Base-by-base conservation (phyloP, 495 filamentous ascomycete species). In the Podospora conica region DNA sequence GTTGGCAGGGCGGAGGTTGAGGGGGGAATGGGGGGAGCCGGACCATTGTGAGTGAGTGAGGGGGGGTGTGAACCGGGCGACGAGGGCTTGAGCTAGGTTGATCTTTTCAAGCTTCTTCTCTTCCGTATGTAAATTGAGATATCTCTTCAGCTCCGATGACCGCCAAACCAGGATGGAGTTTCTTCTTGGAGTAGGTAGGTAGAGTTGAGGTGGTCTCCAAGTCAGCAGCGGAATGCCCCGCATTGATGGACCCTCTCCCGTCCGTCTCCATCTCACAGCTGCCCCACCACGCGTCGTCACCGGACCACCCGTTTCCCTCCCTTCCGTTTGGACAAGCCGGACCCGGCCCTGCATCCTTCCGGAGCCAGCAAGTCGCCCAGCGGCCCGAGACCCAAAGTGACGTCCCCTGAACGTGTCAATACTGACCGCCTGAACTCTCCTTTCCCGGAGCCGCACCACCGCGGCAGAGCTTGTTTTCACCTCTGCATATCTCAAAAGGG, bases 251-350 rank as follows among this genome's bases (percentile, higher is more conserved):
- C 5, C 5, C 40, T 48, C 48, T 58, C 53, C 40, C 55, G 60
- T 55, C 12, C 58, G 55, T 22, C 63, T 25, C 57, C 53, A 60
- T 53, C 22, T 48, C 57, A 48, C 28, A 53, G 53, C 60, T 63
- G 53, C 61, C 61, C 61, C 61, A 48, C 61, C n/a, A 55, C 29
- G 53, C 40, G 40, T 63, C 53, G 29, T 24, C 23, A 48, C 40
- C 40, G 40, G 40, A 48, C 40, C 40, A 6, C 40, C 33, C 33
- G 33, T 48, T 48, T 48, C 33, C 33, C 33, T 48, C 33, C 31
- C 33, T 40, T 4, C 33, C 33, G n/a, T n/a, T n/a, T 28, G 11
- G 12, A 40, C 31, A 40, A 31, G 31, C 31, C 33, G 40, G 40
- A 6, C 40, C n/a, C 40, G 40, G 40, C 15, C 40, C 40, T 48